phyloP scores from a whole-genome alignment of 192 early-diverging fungal species.

The Dissophora ornata region DNA sequence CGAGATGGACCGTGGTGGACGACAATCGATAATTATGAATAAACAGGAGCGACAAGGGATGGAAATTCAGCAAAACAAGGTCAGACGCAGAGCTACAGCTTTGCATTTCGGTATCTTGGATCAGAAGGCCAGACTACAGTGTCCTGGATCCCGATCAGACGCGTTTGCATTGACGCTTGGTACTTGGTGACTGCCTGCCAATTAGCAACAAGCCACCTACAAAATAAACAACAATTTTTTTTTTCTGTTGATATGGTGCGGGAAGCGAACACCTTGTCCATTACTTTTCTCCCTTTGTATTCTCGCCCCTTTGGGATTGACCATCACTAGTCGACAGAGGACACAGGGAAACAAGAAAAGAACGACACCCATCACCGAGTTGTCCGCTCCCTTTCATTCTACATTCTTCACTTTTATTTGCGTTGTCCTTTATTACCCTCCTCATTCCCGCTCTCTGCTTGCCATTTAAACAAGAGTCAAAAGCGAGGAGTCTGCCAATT shows the following conservation, averaged over 20 bases:
- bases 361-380: no score
- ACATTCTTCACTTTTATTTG: constrained; percentile 1
- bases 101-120: no score
- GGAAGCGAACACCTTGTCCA: neutral
- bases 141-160: no score
- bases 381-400: no score
- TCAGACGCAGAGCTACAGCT: no score
- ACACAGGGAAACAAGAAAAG: constrained; percentile 18
- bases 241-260: neutral
- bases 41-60: no score
- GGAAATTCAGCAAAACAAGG: no score
- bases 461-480: neutral
- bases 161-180: no score
- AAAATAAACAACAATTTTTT: constrained; percentile 10
- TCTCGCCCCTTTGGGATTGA: constrained; percentile 17
- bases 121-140: no score
- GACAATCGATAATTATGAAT: no score
- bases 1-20: no score
- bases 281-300: constrained; percentile 5
- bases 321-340: constrained; percentile 7
- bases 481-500: neutral
- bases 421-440: neutral
- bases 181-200: neutral
- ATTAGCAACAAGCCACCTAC: neutral
- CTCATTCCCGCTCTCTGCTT: neutral